Conservation (phyloP, 306 rosid species). For the Glycine latifolia region DNA sequence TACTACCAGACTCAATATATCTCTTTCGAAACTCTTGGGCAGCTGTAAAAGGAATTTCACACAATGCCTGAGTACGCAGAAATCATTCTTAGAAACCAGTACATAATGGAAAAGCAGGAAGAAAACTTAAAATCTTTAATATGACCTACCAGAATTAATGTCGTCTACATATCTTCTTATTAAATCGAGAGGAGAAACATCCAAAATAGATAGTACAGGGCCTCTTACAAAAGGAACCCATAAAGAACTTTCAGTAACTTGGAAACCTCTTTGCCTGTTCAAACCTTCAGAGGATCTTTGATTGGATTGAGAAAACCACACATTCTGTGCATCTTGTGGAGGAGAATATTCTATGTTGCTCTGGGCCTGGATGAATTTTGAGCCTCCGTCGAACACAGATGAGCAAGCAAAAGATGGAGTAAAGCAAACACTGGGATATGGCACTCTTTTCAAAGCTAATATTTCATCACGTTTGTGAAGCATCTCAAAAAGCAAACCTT, state of each 20-base stretch:
- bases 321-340: constrained; percentile 46
- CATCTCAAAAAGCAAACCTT: constrained; percentile 79
- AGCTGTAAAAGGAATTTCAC: constrained; percentile 65
- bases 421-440: constrained; percentile 85
- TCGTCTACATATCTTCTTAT: constrained; percentile 71
- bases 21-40: constrained; percentile 70
- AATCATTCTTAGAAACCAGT: constrained; percentile 43
- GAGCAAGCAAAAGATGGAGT: constrained; percentile 54
- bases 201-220: constrained; percentile 68
- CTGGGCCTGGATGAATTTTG: constrained; percentile 53
- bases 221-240: constrained; percentile 73
- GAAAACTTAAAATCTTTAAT: constrained; percentile 42
- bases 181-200: constrained; percentile 81
- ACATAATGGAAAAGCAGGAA: constrained; percentile 40
- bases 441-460: constrained; percentile 60
- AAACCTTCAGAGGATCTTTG: constrained; percentile 58
- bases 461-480: constrained; percentile 74
- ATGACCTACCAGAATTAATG: constrained; percentile 65
- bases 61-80: constrained; percentile 48
- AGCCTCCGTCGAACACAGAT: constrained; percentile 58
- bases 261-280: constrained; percentile 55
- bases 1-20: constrained; percentile 59
- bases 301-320: constrained; percentile 53
- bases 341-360: constrained; percentile 51
- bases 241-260: constrained; percentile 57